Evolutionary conservation across 257 asterid genomes (phyloP).

Genomic region (Voacanga thouarsii): DNA sequence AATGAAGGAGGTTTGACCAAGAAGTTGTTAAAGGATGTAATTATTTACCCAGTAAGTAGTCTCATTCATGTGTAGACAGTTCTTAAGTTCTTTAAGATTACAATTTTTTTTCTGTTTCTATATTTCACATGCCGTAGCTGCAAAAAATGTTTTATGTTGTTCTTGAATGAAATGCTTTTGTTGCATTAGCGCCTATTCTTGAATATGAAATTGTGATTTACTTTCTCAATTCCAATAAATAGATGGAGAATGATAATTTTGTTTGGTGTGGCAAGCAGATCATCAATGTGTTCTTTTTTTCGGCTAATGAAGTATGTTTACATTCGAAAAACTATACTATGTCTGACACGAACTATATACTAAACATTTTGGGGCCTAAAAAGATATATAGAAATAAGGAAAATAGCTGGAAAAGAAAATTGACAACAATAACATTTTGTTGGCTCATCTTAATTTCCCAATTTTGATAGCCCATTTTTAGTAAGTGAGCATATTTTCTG

Average conservation of each 20-base stretch:
- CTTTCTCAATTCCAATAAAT: background rate
- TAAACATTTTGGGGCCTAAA: background rate
- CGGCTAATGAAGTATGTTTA: no score
- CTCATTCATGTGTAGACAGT: background rate
- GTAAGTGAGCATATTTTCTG: no score
- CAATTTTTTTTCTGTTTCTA: no score
- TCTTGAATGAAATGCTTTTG: background rate
- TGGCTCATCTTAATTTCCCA: background rate
- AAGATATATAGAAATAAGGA: background rate
- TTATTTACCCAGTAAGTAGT: constrained; percentile 22
- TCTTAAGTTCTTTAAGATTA: background rate
- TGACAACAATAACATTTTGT: background rate
- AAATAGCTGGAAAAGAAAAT: background rate
- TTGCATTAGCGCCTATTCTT: background rate
- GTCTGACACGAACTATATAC: background rate
- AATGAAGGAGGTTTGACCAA: constrained; percentile 10
- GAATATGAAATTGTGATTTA: background rate
- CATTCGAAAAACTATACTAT: background rate
- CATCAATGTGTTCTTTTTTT: background rate
- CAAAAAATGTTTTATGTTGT: background rate
- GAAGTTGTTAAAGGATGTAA: constrained; percentile 18
- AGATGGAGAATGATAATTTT: background rate
- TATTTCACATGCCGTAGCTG: no score
- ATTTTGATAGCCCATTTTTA: background rate
- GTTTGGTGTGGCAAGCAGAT: background rate